Conservation (phyloP, 129 eudicot genomes). For the Pulicaria dysenterica region DNA sequence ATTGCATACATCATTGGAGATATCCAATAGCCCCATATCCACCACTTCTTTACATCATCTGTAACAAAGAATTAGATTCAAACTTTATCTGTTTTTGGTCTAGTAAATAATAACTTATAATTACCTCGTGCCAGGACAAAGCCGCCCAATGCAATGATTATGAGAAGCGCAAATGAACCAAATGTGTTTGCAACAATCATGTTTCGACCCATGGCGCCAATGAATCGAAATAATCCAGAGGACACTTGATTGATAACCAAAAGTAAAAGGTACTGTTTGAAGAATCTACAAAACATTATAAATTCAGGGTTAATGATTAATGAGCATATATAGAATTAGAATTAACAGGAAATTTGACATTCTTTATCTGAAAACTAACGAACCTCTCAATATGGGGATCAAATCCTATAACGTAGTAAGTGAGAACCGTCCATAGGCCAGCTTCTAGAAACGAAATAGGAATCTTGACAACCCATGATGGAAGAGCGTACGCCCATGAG, state of each 20-base stretch:
- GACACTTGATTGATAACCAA: slow-evolving; percentile 51
- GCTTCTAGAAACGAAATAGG: slow-evolving; percentile 70
- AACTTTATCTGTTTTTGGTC: neutral
- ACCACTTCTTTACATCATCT: slow-evolving; percentile 54
- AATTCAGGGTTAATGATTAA: slow-evolving; percentile 14
- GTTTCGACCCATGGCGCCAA: slow-evolving; percentile 56
- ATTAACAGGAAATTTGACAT: slow-evolving; percentile 7
- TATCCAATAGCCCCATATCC: slow-evolving; percentile 65
- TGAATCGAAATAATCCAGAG: slow-evolving; percentile 49
- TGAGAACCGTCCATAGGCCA: slow-evolving; percentile 49
- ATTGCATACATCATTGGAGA: slow-evolving; percentile 67
- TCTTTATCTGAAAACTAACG: neutral
- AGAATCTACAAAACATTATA: slow-evolving; percentile 44
- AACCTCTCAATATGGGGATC: slow-evolving; percentile 79
- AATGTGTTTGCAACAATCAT: slow-evolving; percentile 62
- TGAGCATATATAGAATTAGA: neutral
- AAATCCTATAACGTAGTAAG: slow-evolving; percentile 73
- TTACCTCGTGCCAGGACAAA: slow-evolving; percentile 53
- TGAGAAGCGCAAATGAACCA: slow-evolving; percentile 49
- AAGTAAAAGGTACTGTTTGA: slow-evolving; percentile 45
- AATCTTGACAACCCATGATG: slow-evolving; percentile 67
- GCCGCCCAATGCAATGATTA: slow-evolving; percentile 50
- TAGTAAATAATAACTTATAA: neutral
- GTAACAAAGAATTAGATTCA: slow-evolving; percentile 1
- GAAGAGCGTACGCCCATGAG: slow-evolving; percentile 75